Conservation (phyloP, 2,329 filamentous ascomycete species). For the Trichophyton equinum region DNA sequence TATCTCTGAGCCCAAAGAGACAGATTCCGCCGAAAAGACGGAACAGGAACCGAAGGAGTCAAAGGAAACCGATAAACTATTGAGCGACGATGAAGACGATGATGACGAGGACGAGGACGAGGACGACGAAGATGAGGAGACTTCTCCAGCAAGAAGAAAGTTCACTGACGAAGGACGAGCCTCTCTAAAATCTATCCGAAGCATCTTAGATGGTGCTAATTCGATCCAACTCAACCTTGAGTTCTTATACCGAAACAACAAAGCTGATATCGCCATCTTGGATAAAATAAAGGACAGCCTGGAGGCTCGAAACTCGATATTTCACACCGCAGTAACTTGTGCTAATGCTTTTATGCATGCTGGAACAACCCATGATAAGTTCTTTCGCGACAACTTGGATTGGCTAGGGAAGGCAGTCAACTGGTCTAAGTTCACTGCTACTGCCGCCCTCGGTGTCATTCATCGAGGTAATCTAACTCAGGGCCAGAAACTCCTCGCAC, state of each 20-base stretch:
- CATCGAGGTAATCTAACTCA: conserved; percentile 91
- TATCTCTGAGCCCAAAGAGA: conserved; percentile 29
- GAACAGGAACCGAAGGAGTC: conserved; percentile 44
- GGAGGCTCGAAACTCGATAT: conserved; percentile 93
- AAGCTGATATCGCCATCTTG: conserved; percentile 77
- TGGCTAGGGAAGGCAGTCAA: conserved; percentile 98
- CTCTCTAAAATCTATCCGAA: conserved; percentile 44
- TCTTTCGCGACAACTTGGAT: conserved; percentile 94
- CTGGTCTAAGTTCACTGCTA: conserved; percentile 98
- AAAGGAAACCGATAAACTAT: conserved; percentile 39
- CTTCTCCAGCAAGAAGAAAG: conserved; percentile 35
- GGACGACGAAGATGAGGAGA: conserved; percentile 32
- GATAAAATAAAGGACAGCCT: conserved; percentile 95
- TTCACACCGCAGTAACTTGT: conserved; percentile 93
- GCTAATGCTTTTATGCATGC: conserved; percentile 99
- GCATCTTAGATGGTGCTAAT: conserved; percentile 73
- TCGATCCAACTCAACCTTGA: conserved; percentile 91
- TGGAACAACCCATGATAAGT: conserved; percentile 93
- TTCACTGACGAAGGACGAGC: conserved; percentile 40
- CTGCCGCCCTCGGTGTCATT: conserved; percentile 88
- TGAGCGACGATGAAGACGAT: conserved; percentile 30
- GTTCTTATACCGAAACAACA: conserved; percentile 92
- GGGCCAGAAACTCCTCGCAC: conserved; percentile 82
- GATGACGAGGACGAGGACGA: conserved; percentile 32
- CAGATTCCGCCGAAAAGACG: conserved; percentile 38